Conservation (phyloP, 1,284 basidiomycete genomes). For the Trametes polyzona region DNA sequence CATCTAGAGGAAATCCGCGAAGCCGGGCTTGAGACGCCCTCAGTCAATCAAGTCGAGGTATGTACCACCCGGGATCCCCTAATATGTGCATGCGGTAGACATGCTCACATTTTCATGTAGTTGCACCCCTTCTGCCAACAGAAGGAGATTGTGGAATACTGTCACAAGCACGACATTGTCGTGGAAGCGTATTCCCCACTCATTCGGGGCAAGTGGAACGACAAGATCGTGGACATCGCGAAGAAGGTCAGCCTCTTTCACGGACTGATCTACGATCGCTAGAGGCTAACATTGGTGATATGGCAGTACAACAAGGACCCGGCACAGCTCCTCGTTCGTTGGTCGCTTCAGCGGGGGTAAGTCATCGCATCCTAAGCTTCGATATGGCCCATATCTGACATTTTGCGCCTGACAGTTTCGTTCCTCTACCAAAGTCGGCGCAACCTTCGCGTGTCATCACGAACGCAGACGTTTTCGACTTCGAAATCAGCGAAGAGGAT, state of each 20-base stretch:
- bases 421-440: constrained; percentile 57
- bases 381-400: not conserved
- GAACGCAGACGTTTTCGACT: constrained; percentile 59
- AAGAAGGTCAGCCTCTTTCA: constrained; percentile 35
- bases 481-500: constrained; percentile 52
- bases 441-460: constrained; percentile 50
- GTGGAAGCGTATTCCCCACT: constrained; percentile 70
- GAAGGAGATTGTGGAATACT: constrained; percentile 77
- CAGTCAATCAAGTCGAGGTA: constrained; percentile 86
- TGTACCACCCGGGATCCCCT: not conserved
- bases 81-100: not conserved
- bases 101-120: constrained; percentile 42
- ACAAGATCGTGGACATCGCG: constrained; percentile 49
- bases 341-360: constrained; percentile 62
- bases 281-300: not conserved
- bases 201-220: constrained; percentile 46
- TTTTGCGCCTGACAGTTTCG: constrained; percentile 36
- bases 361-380: not conserved
- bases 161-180: constrained; percentile 65
- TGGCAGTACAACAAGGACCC: constrained; percentile 48
- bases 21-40: constrained; percentile 64
- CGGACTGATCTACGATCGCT: no score
- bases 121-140: constrained; percentile 89
- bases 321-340: constrained; percentile 68
- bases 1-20: constrained; percentile 78